Conservation (phyloP, 768 basidiomycete genomes). For the Lyophyllum atratum region DNA sequence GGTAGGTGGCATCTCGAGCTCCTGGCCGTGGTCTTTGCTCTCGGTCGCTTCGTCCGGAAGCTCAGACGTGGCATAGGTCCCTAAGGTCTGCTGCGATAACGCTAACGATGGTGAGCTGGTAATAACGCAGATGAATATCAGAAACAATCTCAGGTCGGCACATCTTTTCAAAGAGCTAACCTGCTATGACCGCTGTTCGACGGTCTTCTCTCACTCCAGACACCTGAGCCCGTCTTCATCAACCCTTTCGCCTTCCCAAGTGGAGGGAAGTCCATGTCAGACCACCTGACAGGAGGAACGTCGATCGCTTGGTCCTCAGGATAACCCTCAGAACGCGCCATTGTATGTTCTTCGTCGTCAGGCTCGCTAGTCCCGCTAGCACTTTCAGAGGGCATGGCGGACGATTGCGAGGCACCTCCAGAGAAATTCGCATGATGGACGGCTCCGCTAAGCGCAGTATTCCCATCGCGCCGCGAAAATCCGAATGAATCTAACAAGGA, state of each 20-base stretch:
- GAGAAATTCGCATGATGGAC: not conserved
- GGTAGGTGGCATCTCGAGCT: constrained; percentile 42
- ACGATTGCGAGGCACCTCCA: not conserved
- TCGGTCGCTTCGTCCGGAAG: constrained; percentile 7
- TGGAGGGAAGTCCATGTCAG: constrained; percentile 38
- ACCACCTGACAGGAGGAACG: constrained; percentile 26
- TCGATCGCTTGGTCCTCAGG: not conserved
- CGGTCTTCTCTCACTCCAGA: constrained; percentile 25
- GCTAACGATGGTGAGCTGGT: constrained; percentile 16
- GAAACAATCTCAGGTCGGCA: not conserved
- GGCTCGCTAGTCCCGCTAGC: constrained; percentile 1
- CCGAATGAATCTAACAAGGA: constrained; percentile 13
- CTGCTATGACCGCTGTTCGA: constrained; percentile 10
- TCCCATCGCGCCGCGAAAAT: constrained; percentile 2
- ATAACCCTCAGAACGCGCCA: constrained; percentile 3
- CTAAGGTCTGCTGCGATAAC: constrained; percentile 8
- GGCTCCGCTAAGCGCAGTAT: not conserved
- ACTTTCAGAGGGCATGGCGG: constrained; percentile 4
- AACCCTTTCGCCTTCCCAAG: constrained; percentile 29
- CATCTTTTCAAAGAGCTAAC: not conserved
- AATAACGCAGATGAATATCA: not conserved
- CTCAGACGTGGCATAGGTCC: constrained; percentile 2
- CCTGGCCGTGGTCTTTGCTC: constrained; percentile 31
- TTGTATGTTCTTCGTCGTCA: constrained; percentile 2
- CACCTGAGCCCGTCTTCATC: constrained; percentile 23